A percentile compares a stretch with the other conserved stretches of the same genome.
Evolutionary conservation across 306 rosid species (phyloP).

Genomic region (Sesbania bispinosa): DNA sequence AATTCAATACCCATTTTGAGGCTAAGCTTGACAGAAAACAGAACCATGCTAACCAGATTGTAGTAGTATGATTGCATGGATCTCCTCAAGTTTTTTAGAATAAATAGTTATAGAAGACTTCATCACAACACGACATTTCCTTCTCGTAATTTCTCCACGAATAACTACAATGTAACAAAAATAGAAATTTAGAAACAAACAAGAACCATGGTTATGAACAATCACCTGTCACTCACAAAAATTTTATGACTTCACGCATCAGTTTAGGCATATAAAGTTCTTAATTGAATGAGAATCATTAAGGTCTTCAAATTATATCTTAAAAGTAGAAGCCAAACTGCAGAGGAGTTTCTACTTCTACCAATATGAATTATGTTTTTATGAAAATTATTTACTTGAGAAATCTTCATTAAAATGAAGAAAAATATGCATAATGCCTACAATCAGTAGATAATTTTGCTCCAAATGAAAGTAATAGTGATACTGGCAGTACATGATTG

Average conservation of each 20-base stretch:
- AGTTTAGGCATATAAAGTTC: conserved; percentile 1
- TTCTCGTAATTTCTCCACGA: conserved; percentile 64
- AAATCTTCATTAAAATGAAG: conserved; percentile 15
- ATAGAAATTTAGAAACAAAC: neutral
- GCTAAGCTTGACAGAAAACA: neutral
- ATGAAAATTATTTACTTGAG: neutral
- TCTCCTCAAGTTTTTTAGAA: conserved; percentile 49
- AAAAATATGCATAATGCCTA: conserved; percentile 13
- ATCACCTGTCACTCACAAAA: conserved; percentile 4
- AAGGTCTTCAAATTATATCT: conserved; percentile 8
- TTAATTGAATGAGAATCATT: neutral
- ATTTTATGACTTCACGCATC: conserved; percentile 9
- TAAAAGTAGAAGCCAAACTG: neutral
- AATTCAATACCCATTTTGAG: conserved; percentile 8
- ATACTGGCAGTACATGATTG: conserved; percentile 62
- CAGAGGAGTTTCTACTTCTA: neutral
- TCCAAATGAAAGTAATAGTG: conserved; percentile 21
- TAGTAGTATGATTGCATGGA: conserved; percentile 48
- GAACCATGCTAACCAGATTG: conserved; percentile 61
- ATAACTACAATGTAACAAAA: conserved; percentile 50
- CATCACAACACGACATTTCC: conserved; percentile 29
- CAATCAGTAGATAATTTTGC: neutral
- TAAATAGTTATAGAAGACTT: conserved; percentile 39
- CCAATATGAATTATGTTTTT: conserved; percentile 2
- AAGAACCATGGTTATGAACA: neutral